Evolutionary conservation across 768 basidiomycete genomes (phyloP).

Genomic region (Lactarius tabidus): DNA sequence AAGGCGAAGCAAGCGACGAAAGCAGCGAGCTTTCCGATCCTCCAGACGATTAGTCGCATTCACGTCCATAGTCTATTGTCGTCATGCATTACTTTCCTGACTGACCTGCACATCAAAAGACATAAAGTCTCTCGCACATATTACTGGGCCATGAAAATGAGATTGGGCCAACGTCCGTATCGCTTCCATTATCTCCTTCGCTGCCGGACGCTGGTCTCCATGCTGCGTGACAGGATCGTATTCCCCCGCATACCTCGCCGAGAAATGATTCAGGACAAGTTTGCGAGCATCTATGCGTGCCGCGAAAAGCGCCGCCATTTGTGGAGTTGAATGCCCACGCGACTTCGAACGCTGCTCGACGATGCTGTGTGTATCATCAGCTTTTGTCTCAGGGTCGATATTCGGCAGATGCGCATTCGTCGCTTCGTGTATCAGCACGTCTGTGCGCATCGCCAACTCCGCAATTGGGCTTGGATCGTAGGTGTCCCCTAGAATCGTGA

Average conservation of each 20-base stretch:
- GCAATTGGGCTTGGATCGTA: constrained; percentile 69
- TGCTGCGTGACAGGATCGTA: constrained; percentile 44
- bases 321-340: constrained; percentile 88
- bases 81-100: constrained; percentile 13
- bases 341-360: constrained; percentile 63
- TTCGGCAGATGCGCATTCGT: constrained; percentile 81
- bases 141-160: constrained; percentile 52
- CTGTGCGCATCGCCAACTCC: constrained; percentile 56
- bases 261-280: constrained; percentile 83
- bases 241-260: constrained; percentile 70
- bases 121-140: constrained; percentile 76
- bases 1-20: constrained; percentile 80
- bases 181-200: constrained; percentile 56
- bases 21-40: constrained; percentile 76
- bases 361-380: constrained; percentile 52
- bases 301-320: constrained; percentile 84
- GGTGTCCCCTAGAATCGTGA: constrained; percentile 84
- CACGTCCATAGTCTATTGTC: constrained; percentile 1
- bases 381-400: constrained; percentile 55
- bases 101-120: constrained; percentile 51
- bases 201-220: constrained; percentile 23
- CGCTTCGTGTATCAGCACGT: constrained; percentile 82
- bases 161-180: constrained; percentile 54
- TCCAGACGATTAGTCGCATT: constrained; percentile 47
- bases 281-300: constrained; percentile 54